Conservation (phyloP, 2,329 filamentous ascomycete species). For the Beauveria asiatica region DNA sequence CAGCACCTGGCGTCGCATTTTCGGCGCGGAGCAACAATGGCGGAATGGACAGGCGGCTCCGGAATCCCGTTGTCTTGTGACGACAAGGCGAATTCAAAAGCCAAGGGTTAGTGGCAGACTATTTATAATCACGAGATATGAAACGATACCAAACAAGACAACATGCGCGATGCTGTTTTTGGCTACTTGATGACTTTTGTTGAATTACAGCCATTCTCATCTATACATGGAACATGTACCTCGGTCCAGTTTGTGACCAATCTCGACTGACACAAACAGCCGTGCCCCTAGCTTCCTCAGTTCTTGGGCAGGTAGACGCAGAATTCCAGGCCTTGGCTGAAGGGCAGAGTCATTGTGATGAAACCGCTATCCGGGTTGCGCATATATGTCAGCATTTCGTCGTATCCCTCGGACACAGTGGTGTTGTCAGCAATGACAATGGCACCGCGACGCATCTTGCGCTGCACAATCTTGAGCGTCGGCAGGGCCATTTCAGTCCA, state of each 20-base stretch:
- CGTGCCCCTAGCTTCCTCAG: neutral
- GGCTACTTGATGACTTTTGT: neutral
- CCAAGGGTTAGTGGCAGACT: neutral
- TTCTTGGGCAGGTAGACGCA: slow-evolving; percentile 15
- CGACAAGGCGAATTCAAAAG: neutral
- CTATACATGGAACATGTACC: neutral
- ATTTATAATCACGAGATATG: neutral
- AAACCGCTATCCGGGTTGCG: slow-evolving; percentile 36
- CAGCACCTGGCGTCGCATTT: slow-evolving; percentile 24
- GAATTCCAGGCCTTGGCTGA: slow-evolving; percentile 15
- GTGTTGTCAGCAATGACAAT: slow-evolving; percentile 40
- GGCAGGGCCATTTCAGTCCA: slow-evolving; percentile 44
- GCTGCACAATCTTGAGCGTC: slow-evolving; percentile 35
- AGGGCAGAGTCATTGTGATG: slow-evolving; percentile 22
- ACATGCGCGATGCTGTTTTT: neutral
- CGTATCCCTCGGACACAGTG: slow-evolving; percentile 28
- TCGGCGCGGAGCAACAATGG: slow-evolving; percentile 22
- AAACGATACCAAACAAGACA: neutral
- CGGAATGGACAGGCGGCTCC: slow-evolving; percentile 7
- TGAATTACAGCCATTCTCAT: neutral
- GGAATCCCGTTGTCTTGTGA: slow-evolving; percentile 4
- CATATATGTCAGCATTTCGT: slow-evolving; percentile 36
- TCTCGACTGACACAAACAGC: neutral
- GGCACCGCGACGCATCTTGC: slow-evolving; percentile 33
- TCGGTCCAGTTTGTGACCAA: neutral